Conservation (phyloP, 139 green algal genomes). For the Closterium sp. region DNA sequence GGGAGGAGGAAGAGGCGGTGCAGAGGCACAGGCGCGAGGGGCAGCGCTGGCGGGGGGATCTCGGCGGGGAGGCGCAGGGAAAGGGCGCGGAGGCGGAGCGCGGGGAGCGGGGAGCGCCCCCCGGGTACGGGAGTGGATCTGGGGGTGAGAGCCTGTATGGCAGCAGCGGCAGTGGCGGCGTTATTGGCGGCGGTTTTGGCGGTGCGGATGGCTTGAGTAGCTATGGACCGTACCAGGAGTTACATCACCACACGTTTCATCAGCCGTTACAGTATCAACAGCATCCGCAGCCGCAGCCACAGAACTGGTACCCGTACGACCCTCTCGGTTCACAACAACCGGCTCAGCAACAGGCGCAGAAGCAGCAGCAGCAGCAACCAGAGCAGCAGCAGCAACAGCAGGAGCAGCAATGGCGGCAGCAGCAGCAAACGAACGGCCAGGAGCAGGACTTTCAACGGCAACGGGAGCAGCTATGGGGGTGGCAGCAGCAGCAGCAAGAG, state of each 20-base stretch:
- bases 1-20: background rate
- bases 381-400: too few species aligned
- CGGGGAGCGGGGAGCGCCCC: background rate
- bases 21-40: background rate
- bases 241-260: background rate
- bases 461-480: background rate
- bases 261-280: background rate
- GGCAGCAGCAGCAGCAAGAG: background rate
- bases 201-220: background rate
- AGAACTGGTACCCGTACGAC: background rate
- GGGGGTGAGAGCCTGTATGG: background rate
- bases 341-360: background rate
- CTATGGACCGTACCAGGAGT: background rate
- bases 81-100: background rate
- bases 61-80: background rate
- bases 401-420: background rate
- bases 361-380: too few species aligned
- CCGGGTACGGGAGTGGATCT: background rate
- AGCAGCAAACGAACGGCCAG: background rate
- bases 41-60: background rate
- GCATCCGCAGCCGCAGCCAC: background rate
- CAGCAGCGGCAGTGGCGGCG: background rate
- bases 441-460: background rate
- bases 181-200: too few species aligned
- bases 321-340: background rate